phyloP scores from a whole-genome alignment of 2,329 filamentous ascomycete genomes.

The Mollisia scopiformis region DNA sequence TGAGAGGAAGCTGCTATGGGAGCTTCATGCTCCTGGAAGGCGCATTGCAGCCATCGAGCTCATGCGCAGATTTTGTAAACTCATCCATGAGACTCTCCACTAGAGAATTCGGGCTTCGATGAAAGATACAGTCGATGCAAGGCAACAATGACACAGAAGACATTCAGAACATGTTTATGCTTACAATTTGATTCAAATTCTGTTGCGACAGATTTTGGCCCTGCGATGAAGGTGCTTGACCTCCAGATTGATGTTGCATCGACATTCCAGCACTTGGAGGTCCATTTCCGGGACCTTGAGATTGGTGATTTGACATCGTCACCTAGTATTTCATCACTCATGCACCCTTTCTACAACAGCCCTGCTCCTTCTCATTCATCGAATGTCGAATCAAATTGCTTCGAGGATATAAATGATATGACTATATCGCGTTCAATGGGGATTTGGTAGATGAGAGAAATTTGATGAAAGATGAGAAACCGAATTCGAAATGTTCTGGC shows the following conservation, averaged over 20 bases:
- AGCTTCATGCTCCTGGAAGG: too few relatives aligned
- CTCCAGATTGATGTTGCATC: constrained; percentile 51
- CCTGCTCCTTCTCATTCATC: constrained; percentile 2
- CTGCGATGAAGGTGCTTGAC: constrained; percentile 49
- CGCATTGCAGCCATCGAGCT: too few relatives aligned
- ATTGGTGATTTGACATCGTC: constrained; percentile 42
- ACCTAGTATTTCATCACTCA: not conserved
- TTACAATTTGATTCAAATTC: constrained; percentile 94
- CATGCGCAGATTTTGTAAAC: too few relatives aligned
- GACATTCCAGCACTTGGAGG: constrained; percentile 44
- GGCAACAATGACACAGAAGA: not conserved
- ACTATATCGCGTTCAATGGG: not conserved
- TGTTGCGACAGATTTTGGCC: constrained; percentile 71
- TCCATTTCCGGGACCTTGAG: constrained; percentile 50
- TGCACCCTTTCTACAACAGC: constrained; percentile 1
- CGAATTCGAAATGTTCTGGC: not conserved
- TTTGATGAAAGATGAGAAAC: not conserved
- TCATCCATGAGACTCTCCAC: too few relatives aligned
- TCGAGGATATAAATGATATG: not conserved
- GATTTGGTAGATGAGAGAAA: not conserved
- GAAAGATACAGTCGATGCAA: not conserved
- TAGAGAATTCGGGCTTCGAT: too few relatives aligned
- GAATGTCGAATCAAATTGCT: not conserved
- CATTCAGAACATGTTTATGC: constrained; percentile 38
- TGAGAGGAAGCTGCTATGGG: too few relatives aligned